Evolutionary conservation across 179 eudicot genomes (phyloP), one percentile per base, ranked within the genome.

Genomic region (Beta lomatogona): DNA sequence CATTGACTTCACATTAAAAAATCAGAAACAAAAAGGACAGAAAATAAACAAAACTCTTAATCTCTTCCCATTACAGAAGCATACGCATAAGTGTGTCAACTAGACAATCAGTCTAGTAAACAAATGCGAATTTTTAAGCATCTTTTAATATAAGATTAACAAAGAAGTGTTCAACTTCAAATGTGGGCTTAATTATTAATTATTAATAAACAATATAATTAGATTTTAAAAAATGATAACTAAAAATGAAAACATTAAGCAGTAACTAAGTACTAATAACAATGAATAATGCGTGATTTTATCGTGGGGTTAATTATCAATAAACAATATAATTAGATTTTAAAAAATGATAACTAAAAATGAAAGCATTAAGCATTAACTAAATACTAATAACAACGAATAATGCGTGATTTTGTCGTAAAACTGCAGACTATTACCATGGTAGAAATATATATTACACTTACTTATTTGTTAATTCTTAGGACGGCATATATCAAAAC

Each of bases 1-100:
- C 79, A 63, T 71, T 79, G 85, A 85, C 85, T 82, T 85, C 8
- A 54, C 52, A 69, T 63, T 79, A 75, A 46, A 82, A 36, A 36
- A 36, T 36, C 41, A 1, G 41, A 36, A 36, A 36, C 41, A 36
- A 36, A 36, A 85, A 16, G 25, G 14, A n/a, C 44, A 28, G 12
- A 36, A 36, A 36, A 36, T 36, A 36, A 36, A 36, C 3, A 63
- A 69, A 73, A 52, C n/a, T 54, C 64, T 73, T 64, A 76, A 78
- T 75, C 31, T 85, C 87, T 60, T 75, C 71, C 61, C 84, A 78
- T 74, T 71, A 66, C 76, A 48, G 16, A 77, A 77, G 59, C 74
- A 76, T 28, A 73, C 15, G 60, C 73, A 78, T 73, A 64, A 78
- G 36, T 60, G 45, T 76, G 79, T 78, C 80, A 85, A 85, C 77